Evolutionary conservation across 208 protist species (phyloP).

Genomic region (Leishmania amazonensis): DNA sequence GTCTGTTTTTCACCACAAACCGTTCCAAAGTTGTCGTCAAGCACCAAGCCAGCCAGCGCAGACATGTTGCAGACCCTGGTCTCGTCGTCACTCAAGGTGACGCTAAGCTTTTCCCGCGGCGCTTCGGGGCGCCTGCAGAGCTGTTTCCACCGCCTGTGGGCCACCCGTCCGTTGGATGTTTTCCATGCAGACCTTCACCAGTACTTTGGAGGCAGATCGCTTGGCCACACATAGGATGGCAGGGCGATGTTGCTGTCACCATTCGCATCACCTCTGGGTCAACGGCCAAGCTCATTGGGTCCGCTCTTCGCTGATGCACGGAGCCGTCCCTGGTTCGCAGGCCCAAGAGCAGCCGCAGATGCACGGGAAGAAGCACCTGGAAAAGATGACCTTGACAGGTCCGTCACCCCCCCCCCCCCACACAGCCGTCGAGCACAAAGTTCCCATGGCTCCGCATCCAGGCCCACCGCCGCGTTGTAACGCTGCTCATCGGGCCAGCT

Average conservation of each 20-base stretch:
- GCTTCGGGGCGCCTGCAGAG: not conserved
- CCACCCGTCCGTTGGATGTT: slow-evolving; percentile 3
- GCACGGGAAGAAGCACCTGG: slow-evolving; percentile 10
- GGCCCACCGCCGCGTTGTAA: slow-evolving; percentile 9
- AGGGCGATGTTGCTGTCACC: not conserved
- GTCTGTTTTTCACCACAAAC: not conserved
- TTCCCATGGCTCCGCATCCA: slow-evolving; percentile 2
- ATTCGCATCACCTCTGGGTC: slow-evolving; percentile 2
- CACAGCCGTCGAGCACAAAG: slow-evolving; percentile 10
- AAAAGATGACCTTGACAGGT: slow-evolving; percentile 31
- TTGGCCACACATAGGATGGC: slow-evolving; percentile 1
- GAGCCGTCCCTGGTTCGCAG: not conserved
- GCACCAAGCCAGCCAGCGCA: not conserved
- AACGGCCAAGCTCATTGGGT: slow-evolving; percentile 6
- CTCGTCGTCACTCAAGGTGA: not conserved
- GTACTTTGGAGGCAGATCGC: not conserved
- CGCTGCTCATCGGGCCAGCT: not conserved
- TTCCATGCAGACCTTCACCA: slow-evolving; percentile 6
- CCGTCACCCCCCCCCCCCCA: slow-evolving; percentile 16
- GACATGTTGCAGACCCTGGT: not conserved
- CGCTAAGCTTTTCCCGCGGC: not conserved
- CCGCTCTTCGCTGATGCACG: not conserved
- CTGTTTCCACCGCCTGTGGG: not conserved
- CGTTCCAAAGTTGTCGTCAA: not conserved
- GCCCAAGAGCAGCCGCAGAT: not conserved